A percentile compares a stretch with the other conserved stretches of the same genome.
Evolutionary conservation across 805 yeast species (phyloP).

Genomic region (Saturnispora silvae): DNA sequence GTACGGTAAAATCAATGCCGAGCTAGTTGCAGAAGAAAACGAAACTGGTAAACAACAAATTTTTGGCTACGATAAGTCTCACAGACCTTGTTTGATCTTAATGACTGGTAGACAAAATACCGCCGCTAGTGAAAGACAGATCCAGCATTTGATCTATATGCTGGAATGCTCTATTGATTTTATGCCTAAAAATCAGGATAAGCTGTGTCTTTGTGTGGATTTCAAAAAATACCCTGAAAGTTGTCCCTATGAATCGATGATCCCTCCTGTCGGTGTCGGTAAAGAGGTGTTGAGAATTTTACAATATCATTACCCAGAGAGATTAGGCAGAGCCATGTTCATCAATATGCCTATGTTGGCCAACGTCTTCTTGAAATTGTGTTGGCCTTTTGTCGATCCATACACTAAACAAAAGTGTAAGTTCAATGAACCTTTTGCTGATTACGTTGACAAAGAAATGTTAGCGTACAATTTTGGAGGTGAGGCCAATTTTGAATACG

Average conservation of each 20-base stretch:
- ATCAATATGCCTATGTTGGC: conserved; percentile 94
- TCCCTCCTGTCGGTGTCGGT: conserved; percentile 77
- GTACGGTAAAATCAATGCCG: conserved; percentile 43
- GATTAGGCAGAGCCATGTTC: conserved; percentile 83
- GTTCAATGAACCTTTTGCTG: conserved; percentile 77
- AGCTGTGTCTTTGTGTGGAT: conserved; percentile 82
- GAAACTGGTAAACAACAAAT: conserved; percentile 88
- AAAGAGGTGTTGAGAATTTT: conserved; percentile 83
- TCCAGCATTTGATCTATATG: conserved; percentile 88
- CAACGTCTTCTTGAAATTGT: conserved; percentile 83
- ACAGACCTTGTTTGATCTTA: conserved; percentile 87
- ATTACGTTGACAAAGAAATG: conserved; percentile 73
- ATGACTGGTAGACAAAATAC: conserved; percentile 96
- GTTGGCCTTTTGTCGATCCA: conserved; percentile 95
- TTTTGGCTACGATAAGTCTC: conserved; percentile 78
- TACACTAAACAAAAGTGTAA: conserved; percentile 87
- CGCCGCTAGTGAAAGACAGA: conserved; percentile 80
- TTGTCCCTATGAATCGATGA: conserved; percentile 27
- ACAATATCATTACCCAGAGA: conserved; percentile 95
- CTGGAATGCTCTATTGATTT: conserved; percentile 85
- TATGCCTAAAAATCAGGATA: conserved; percentile 96
- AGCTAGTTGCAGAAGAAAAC: conserved; percentile 52
- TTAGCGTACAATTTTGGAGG: conserved; percentile 83
- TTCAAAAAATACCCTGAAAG: conserved; percentile 68
- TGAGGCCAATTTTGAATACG: conserved; percentile 68